phyloP scores from a whole-genome alignment of 805 yeast species.

The Myxozyma mucilagina region DNA sequence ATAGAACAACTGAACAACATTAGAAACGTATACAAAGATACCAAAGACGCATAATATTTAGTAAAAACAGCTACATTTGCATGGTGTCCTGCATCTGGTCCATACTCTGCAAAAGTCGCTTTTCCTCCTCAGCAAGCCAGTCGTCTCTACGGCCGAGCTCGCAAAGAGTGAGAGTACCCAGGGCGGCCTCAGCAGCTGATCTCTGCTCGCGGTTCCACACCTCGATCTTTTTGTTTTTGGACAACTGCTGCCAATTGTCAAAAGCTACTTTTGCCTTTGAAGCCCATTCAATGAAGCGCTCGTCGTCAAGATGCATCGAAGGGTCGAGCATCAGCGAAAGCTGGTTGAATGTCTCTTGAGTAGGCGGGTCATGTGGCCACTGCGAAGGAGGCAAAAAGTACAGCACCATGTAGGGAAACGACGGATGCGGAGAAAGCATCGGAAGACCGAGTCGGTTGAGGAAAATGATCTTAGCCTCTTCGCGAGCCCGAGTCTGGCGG shows the following conservation, averaged over 20 bases:
- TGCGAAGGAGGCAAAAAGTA: constrained; percentile 41
- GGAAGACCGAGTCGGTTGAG: constrained; percentile 45
- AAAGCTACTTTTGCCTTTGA: constrained; percentile 49
- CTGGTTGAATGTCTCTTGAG: constrained; percentile 46
- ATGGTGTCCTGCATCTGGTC: constrained; percentile 14
- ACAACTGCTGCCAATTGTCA: constrained; percentile 48
- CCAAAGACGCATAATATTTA: background rate
- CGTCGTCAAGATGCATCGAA: constrained; percentile 25
- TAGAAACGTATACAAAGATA: background rate
- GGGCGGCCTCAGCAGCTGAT: constrained; percentile 48
- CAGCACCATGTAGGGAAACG: constrained; percentile 53
- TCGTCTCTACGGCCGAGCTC: constrained; percentile 48
- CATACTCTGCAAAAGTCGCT: constrained; percentile 13
- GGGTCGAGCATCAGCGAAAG: constrained; percentile 38
- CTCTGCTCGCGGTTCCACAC: constrained; percentile 51
- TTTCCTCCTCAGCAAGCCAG: constrained; percentile 43
- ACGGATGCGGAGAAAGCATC: constrained; percentile 46
- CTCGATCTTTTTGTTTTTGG: constrained; percentile 43
- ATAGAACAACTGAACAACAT: too few relatives aligned
- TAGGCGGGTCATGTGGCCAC: constrained; percentile 60
- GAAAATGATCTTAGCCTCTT: constrained; percentile 42
- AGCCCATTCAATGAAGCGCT: constrained; percentile 39
- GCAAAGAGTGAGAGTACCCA: constrained; percentile 46
- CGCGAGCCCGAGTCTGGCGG: constrained; percentile 45
- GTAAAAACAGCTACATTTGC: background rate